Base-by-base conservation (phyloP, 2,329 filamentous ascomycete species). In the Mycosphaerella sp. region DNA sequence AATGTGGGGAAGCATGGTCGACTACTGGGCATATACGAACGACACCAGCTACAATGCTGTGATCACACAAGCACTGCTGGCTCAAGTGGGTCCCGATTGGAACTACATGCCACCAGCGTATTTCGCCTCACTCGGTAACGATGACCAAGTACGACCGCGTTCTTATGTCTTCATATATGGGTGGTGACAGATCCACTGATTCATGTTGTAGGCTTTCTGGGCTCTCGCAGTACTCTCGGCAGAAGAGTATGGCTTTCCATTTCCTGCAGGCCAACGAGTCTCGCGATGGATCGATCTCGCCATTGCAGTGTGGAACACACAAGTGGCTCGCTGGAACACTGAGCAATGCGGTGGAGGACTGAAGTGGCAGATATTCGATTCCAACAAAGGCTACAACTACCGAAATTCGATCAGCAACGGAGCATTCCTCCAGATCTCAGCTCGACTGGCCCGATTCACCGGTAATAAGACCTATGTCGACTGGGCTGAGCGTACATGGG, bases 341-440 rank as follows among this genome's bases (percentile, higher is more conserved):
- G 62, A 70, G 0, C 75, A 74, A 0, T 95, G 89, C 67, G 74
- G 71, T 41, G 89, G 89, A 44, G 89, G 89, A 8, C 70, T 95
- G 58, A 81, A 85, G 57, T 95, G 89, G 89, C 89, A 95, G 71
- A 86, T 94, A 55, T 90, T 85, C 71, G 76, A 80, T 10, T 87
- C 84, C 71, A 89, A 89, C 71, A 79, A 57, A 50, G 87, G 87
- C 4, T 81, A 75, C 59, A 69, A 70, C 47, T 81, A 78, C 60
- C 80, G 81, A 58, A 81, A 81, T 58, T 73, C 75, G 17, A 76
- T 81, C 55, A 78, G 75, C 10, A 81, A 81, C 56, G 79, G 78
- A 3, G 77, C 73, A 28, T 74, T 81, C 52, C 80, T 81, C 66
- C 76, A 80, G 57, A 71, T 82, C 9, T 73, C 75, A 17, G 76